Evolutionary conservation across 78 protist genomes (phyloP).

Genomic region (Salpingoeca rosetta): DNA sequence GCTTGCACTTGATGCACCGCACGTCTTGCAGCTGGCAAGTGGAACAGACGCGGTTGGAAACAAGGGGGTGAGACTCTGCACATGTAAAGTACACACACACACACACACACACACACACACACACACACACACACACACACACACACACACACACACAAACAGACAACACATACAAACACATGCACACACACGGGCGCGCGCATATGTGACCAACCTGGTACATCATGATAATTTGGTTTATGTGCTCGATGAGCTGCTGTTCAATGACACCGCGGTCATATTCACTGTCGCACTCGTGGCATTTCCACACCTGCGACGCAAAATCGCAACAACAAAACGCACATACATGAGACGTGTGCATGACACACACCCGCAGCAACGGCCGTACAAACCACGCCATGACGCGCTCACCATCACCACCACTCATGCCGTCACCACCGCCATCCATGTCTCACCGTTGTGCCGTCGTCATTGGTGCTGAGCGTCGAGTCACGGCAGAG

Average conservation of each 20-base stretch:
- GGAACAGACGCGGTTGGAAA: background rate
- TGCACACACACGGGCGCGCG: too few relatives aligned
- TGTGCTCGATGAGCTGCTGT: conserved; percentile 36
- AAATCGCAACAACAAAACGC: background rate
- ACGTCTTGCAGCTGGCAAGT: conserved; percentile 25
- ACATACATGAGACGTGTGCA: background rate
- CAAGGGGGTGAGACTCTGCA: background rate
- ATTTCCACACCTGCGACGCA: too few relatives aligned
- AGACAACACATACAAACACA: too few relatives aligned
- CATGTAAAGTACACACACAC: too few relatives aligned
- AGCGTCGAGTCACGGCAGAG: conserved; percentile 34
- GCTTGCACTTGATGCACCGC: conserved; percentile 5
- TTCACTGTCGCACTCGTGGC: background rate
- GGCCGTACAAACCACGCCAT: background rate
- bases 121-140: too few relatives aligned
- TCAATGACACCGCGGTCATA: conserved; percentile 29
- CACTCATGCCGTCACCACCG: background rate
- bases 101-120: too few relatives aligned
- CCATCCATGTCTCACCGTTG: background rate
- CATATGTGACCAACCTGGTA: too few relatives aligned
- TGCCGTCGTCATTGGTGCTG: background rate
- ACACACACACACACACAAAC: too few relatives aligned
- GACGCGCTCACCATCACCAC: background rate
- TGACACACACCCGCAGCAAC: background rate
- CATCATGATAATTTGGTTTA: conserved; percentile 25